Evolutionary conservation across 2,329 filamentous ascomycete species (phyloP).

Genomic region (Trichophaea hybrida): DNA sequence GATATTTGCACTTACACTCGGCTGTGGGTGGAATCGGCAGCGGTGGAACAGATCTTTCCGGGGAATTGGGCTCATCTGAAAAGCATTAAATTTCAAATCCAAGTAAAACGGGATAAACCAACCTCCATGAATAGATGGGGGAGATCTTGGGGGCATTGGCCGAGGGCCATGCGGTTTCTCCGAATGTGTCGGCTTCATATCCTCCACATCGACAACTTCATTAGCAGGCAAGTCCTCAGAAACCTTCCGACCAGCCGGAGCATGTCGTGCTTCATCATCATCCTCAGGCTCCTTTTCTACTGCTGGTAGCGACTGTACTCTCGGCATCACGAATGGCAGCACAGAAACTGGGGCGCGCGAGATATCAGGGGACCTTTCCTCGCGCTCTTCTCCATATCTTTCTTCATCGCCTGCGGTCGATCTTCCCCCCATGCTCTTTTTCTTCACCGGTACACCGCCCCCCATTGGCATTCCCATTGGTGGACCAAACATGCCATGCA

Average conservation of each 20-base stretch:
- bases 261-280: constrained; percentile 40
- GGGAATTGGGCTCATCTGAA: constrained; percentile 35
- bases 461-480: constrained; percentile 52
- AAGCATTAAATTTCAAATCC: constrained; percentile 1
- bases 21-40: constrained; percentile 15
- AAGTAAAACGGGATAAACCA: constrained; percentile 3
- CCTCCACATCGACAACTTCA: constrained; percentile 42
- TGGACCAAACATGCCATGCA: constrained; percentile 81
- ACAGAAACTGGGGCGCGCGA: constrained; percentile 30
- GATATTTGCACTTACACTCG: constrained; percentile 16
- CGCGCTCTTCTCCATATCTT: constrained; percentile 34
- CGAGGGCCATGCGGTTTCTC: constrained; percentile 18
- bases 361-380: constrained; percentile 33
- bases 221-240: constrained; percentile 25
- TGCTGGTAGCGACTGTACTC: constrained; percentile 12
- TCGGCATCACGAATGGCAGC: constrained; percentile 35
- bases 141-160: constrained; percentile 20
- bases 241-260: constrained; percentile 28
- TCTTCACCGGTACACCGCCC: constrained; percentile 38
- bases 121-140: constrained; percentile 10
- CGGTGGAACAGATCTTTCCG: constrained; percentile 32
- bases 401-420: constrained; percentile 33
- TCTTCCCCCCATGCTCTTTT: constrained; percentile 33
- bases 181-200: constrained; percentile 30
- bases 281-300: constrained; percentile 30